Evolutionary conservation across 208 protist genomes (phyloP).

Genomic region (Acanthamoeba castellanii): DNA sequence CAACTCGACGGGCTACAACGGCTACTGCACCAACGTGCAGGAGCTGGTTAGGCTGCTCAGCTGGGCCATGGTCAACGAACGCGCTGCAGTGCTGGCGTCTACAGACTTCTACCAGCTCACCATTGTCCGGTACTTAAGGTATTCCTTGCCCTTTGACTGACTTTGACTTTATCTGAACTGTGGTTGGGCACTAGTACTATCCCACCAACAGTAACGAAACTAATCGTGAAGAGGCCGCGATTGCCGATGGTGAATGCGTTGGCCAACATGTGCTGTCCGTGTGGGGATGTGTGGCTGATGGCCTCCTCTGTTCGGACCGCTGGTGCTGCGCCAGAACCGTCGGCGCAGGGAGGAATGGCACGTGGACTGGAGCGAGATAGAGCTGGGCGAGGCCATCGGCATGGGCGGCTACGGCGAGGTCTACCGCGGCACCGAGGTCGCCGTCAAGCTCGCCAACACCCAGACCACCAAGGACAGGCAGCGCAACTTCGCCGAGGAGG

Average conservation of each 20-base stretch:
- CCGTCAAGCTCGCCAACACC: conserved; percentile 37
- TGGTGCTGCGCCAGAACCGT: background rate
- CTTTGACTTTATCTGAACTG: background rate
- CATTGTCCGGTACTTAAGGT: background rate
- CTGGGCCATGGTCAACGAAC: background rate
- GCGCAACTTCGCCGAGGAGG: conserved; percentile 35
- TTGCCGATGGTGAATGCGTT: background rate
- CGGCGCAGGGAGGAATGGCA: conserved; percentile 31
- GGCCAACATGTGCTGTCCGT: conserved; percentile 26
- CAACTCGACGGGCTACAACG: background rate
- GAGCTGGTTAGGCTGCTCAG: background rate
- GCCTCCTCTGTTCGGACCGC: background rate
- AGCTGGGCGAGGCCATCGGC: conserved; percentile 40
- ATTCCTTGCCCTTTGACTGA: background rate
- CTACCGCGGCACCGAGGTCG: conserved; percentile 57
- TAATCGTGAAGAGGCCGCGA: too few species aligned
- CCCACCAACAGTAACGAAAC: background rate
- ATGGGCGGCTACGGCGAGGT: conserved; percentile 65
- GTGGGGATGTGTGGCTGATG: background rate
- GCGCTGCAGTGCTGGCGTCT: background rate
- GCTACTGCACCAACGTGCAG: background rate
- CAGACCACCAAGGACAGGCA: conserved; percentile 50
- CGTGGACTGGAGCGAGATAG: conserved; percentile 44
- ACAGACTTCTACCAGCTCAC: background rate
- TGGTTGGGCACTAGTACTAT: background rate